Evolutionary conservation across 768 basidiomycete genomes (phyloP), one percentile per base, ranked within the genome.

Genomic region (Kwoniella dendrophila): DNA sequence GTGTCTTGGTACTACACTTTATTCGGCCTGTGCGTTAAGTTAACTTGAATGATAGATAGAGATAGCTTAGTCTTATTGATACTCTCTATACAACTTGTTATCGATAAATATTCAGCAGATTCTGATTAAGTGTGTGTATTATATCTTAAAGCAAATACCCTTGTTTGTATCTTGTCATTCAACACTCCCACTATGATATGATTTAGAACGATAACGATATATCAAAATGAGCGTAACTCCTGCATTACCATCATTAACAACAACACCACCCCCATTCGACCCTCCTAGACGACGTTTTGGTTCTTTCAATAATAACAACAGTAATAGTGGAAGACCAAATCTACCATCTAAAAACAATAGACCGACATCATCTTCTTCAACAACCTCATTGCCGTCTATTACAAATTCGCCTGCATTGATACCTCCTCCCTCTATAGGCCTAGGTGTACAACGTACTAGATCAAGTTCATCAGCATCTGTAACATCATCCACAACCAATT

Each of bases 221-320:
- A 51, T 12, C 30, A 51, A 51, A 4, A 51, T 51, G 49, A 51
- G 49, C 45, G 50, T 47, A n/a, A 33, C 38, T 14, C 38, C 34
- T 44, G 34, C 49, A 16, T 33, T 33, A 24, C 36, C 51, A 2
- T 36, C 45, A 45, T 47, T 54, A 3, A 59, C 58, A 24, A 59
- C 58, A 20, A 63, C 34, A 5, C 56, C 62, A n/a, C 58, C 62
- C 7, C 43, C 64, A 22, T 38, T 58, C 33, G 62, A 68, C 50
- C 64, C 67, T 34, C 65, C 67, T 36, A 54, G 65, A 34, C 54
- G 70, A 8, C 16, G 65, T n/a, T 72, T 72, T 50, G 70, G 70
- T 3, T 67, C 71, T 16, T 38, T 53, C 41, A 40, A 56, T 24
- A 44, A 22, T 29, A 56, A 34, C 33, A 11, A 47, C 48, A n/a